phyloP scores from a whole-genome alignment of 2,329 filamentous ascomycete genomes.

The Pochonia chlamydosporia region DNA sequence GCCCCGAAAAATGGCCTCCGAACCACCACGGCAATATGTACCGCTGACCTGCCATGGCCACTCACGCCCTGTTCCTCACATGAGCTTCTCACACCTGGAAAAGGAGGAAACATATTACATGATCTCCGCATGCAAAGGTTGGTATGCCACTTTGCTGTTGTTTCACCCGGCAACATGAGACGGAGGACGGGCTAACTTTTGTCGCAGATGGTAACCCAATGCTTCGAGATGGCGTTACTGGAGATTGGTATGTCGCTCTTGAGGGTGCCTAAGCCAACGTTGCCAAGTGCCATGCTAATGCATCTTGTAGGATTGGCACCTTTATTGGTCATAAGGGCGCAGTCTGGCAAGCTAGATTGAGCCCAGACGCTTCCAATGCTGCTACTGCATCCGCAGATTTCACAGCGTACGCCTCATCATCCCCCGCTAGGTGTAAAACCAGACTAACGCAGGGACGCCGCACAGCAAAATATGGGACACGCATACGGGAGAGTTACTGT shows the following conservation, averaged over 20 bases:
- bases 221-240: slow-evolving; percentile 92
- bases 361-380: slow-evolving; percentile 78
- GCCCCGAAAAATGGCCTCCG: slow-evolving; percentile 24
- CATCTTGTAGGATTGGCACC: slow-evolving; percentile 76
- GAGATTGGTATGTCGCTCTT: slow-evolving; percentile 64
- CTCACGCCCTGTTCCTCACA: slow-evolving; percentile 84
- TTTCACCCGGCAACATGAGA: slow-evolving; percentile 15
- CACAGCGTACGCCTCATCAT: slow-evolving; percentile 60
- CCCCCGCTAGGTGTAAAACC: not conserved
- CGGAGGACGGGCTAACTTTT: slow-evolving; percentile 1
- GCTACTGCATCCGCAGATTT: slow-evolving; percentile 96
- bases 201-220: slow-evolving; percentile 88
- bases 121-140: slow-evolving; percentile 89
- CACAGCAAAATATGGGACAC: slow-evolving; percentile 93
- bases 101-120: slow-evolving; percentile 84
- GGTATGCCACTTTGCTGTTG: slow-evolving; percentile 10
- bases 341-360: slow-evolving; percentile 92
- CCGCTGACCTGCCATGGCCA: slow-evolving; percentile 93
- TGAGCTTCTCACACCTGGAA: slow-evolving; percentile 80
- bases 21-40: slow-evolving; percentile 56
- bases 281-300: not conserved
- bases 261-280: not conserved
- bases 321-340: slow-evolving; percentile 98
- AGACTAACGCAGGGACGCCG: slow-evolving; percentile 21
- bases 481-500: slow-evolving; percentile 82